Conservation (phyloP, 331 rosid genomes). For the Rosa hybrid region DNA sequence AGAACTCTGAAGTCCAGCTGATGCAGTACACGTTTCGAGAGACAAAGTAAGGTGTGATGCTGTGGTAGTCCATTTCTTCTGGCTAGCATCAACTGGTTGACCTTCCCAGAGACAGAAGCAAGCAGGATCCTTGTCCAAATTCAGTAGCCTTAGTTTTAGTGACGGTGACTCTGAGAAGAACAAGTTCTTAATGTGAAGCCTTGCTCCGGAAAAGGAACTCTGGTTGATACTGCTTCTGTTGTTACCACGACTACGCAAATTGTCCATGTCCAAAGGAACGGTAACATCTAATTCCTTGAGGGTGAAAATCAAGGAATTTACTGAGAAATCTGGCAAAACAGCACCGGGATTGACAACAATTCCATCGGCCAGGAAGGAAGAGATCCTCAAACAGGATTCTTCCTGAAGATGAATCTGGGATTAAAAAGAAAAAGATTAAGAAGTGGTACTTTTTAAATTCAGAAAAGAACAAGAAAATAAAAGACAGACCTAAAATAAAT, state of each 20-base stretch:
- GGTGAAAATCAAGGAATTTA: constrained; percentile 62
- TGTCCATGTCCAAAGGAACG: constrained; percentile 63
- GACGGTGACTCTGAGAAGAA: constrained; percentile 68
- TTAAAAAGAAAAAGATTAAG: constrained; percentile 20
- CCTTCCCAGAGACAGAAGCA: constrained; percentile 93
- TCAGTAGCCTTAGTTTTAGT: constrained; percentile 55
- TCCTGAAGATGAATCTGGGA: constrained; percentile 88
- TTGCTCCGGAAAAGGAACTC: constrained; percentile 77
- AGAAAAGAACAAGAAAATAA: not conserved
- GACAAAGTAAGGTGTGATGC: constrained; percentile 76
- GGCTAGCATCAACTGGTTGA: constrained; percentile 88
- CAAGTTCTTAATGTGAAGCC: constrained; percentile 73
- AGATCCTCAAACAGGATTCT: constrained; percentile 86
- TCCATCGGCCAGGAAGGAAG: constrained; percentile 92
- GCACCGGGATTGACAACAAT: constrained; percentile 75
- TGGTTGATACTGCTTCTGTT: constrained; percentile 38
- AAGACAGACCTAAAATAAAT: not conserved
- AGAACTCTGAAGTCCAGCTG: constrained; percentile 46
- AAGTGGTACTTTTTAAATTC: constrained; percentile 7
- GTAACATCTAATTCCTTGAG: constrained; percentile 73
- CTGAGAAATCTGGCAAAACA: constrained; percentile 81
- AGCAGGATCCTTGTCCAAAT: constrained; percentile 91
- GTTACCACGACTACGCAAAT: constrained; percentile 43
- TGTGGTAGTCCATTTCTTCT: constrained; percentile 74
- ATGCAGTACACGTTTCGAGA: constrained; percentile 54